Conservation (phyloP, 345 rosid genomes). For the Aegle marmelos region DNA sequence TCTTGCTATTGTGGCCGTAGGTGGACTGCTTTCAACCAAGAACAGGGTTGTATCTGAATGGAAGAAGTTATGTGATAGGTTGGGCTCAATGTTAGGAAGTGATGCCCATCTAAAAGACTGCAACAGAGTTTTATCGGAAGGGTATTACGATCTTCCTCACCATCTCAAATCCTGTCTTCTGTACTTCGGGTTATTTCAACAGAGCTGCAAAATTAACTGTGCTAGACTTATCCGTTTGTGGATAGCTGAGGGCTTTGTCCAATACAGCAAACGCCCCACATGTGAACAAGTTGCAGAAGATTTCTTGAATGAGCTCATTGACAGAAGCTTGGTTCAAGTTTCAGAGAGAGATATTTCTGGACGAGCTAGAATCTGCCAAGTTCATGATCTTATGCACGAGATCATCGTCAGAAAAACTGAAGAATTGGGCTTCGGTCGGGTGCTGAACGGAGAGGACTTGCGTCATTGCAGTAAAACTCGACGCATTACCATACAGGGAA, state of each 20-base stretch:
- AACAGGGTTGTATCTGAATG: slow-evolving; percentile 6
- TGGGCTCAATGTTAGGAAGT: slow-evolving; percentile 2
- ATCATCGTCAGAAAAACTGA: too few species aligned
- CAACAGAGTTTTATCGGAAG: slow-evolving; percentile 8
- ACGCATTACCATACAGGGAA: too few species aligned
- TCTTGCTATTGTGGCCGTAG: background rate
- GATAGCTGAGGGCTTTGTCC: slow-evolving; percentile 26
- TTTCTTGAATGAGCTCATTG: too few species aligned
- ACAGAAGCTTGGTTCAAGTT: too few species aligned
- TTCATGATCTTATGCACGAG: too few species aligned
- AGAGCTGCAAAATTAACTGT: background rate
- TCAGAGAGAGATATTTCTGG: too few species aligned
- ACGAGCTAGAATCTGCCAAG: too few species aligned
- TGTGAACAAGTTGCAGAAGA: slow-evolving; percentile 14
- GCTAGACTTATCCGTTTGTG: slow-evolving; percentile 7
- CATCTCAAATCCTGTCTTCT: slow-evolving; percentile 17
- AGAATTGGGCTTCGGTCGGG: too few species aligned
- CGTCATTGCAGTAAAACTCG: too few species aligned
- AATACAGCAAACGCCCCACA: background rate
- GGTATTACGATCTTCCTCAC: slow-evolving; percentile 24
- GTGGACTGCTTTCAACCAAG: slow-evolving; percentile 12
- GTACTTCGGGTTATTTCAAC: slow-evolving; percentile 27
- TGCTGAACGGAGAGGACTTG: too few species aligned
- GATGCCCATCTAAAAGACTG: slow-evolving; percentile 1
- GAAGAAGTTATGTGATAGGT: background rate